These are phyloP conservation scores for Beauveria medogensis DNA, from an alignment of 2,329 filamentous ascomycete genomes.

Conservation along the genomic window DNA sequence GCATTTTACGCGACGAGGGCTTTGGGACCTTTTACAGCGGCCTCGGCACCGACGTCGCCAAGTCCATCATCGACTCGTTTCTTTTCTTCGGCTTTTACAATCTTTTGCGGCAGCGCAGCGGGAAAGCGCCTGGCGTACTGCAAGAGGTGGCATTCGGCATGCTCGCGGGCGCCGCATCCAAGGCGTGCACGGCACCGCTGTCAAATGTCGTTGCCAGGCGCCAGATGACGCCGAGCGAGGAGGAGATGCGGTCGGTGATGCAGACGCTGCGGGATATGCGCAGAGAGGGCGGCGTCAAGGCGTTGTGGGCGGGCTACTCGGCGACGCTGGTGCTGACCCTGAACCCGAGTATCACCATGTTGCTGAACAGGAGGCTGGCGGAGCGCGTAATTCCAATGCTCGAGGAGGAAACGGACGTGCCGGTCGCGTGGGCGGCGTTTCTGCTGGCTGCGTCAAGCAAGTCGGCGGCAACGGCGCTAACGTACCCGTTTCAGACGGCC, in stretches of 20 bases:
- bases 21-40: conserved; percentile 66
- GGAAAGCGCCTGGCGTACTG: conserved; percentile 44
- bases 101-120: conserved; percentile 32
- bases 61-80: conserved; percentile 67
- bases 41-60: conserved; percentile 54
- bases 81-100: conserved; percentile 82
- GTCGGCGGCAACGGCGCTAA: conserved; percentile 64
- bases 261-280: conserved; percentile 58
- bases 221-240: conserved; percentile 53
- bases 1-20: conserved; percentile 66
- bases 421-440: conserved; percentile 33
- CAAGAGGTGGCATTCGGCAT: conserved; percentile 71
- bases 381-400: conserved; percentile 45
- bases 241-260: conserved; percentile 27
- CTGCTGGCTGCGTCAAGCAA: conserved; percentile 68
- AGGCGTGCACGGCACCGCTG: conserved; percentile 70
- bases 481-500: conserved; percentile 81
- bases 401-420: conserved; percentile 31
- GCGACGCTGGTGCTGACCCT: conserved; percentile 72
- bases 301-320: conserved; percentile 85
- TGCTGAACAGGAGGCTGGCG: conserved; percentile 67
- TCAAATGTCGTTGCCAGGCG: conserved; percentile 76
- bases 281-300: conserved; percentile 56
- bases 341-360: conserved; percentile 81
- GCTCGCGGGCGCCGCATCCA: conserved; percentile 65